These are phyloP conservation scores for Paecilomyces fulvus DNA, from an alignment of 2,329 filamentous ascomycete genomes.

Conservation along the genomic window DNA sequence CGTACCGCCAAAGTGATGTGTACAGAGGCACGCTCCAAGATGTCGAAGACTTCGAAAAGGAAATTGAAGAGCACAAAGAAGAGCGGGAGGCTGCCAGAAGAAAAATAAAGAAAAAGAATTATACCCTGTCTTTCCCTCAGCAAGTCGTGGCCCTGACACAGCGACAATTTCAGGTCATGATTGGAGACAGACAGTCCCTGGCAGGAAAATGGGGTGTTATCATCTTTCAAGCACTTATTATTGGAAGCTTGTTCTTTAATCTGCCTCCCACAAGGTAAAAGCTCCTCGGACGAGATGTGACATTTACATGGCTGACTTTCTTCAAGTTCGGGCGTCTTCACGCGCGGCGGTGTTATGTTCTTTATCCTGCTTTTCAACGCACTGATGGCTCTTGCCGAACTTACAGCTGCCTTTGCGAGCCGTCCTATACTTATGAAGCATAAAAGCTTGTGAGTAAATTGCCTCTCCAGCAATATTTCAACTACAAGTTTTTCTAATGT, in stretches of 20 bases:
- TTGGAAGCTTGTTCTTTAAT: slow-evolving; percentile 46
- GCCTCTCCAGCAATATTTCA: background rate
- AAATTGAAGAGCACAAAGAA: slow-evolving; percentile 33
- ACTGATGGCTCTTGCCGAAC: slow-evolving; percentile 52
- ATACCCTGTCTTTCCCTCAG: slow-evolving; percentile 43
- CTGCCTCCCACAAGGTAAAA: slow-evolving; percentile 40
- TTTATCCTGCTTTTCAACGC: slow-evolving; percentile 57
- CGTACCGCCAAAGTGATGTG: slow-evolving; percentile 42
- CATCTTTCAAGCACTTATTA: slow-evolving; percentile 37
- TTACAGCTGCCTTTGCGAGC: slow-evolving; percentile 52
- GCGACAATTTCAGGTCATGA: slow-evolving; percentile 44
- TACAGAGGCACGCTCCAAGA: slow-evolving; percentile 39
- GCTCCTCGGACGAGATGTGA: background rate
- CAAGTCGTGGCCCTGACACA: slow-evolving; percentile 49
- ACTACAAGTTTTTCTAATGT: slow-evolving; percentile 6
- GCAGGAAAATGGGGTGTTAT: slow-evolving; percentile 45
- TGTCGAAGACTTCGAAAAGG: slow-evolving; percentile 46
- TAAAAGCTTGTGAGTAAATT: slow-evolving; percentile 49
- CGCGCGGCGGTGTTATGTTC: slow-evolving; percentile 54
- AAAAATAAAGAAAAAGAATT: slow-evolving; percentile 42
- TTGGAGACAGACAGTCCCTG: slow-evolving; percentile 45
- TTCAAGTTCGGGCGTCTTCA: slow-evolving; percentile 45
- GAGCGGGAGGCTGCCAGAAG: slow-evolving; percentile 33
- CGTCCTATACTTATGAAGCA: slow-evolving; percentile 62
- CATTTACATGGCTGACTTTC: background rate